Evolutionary conservation across 257 asterid genomes (phyloP), one percentile per base, ranked within the genome.

Genomic region (Primulina huaijiensis): DNA sequence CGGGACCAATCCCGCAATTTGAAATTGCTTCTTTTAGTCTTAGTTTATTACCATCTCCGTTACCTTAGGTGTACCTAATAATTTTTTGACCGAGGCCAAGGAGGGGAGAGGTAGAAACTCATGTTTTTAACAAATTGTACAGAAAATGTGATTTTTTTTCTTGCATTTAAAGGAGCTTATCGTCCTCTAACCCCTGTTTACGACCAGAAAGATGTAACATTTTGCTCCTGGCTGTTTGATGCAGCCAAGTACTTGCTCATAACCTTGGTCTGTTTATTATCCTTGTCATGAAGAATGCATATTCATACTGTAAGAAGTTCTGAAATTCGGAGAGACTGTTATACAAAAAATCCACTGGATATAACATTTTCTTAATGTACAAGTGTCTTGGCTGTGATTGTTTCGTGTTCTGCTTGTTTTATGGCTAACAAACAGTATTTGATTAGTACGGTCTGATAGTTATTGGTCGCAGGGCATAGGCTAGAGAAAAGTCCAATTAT

Each of bases 261-360:
- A 17, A 50, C 20, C 20, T 14, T 50, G 5, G 20, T 40, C 27
- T 65, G 60, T 35, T 65, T 46, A 31, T 46, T 65, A 8, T 43
- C 9, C 69, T 6, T 12, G 34, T 5, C 19, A 21, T 25, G 38
- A n/a, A 33, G 20, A 61, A 61, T 43, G 62, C 62, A 20, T 16
- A 70, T 69, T 40, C 67, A 11, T 30, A 19, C 34, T 71, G 53
- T 23, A 71, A 7, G 37, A 46, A 29, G 61, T n/a, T 59, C n/a
- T 27, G 34, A 38, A 43, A 43, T 8, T 59, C 43, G 8, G 46
- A n/a, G 33, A 31, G 23, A 17, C 8, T 5, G 3, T 43, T 43
- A 10, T 3, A 43, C 55, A 3, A 43, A 40, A 43, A 14, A 12
- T 50, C 57, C 21, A 4, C 57, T 50, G 20, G 21, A 50, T 50